A percentile compares a stretch with the other conserved stretches of the same genome.
Conservation (phyloP, 345 rosid species). For the Camelina hispida region DNA sequence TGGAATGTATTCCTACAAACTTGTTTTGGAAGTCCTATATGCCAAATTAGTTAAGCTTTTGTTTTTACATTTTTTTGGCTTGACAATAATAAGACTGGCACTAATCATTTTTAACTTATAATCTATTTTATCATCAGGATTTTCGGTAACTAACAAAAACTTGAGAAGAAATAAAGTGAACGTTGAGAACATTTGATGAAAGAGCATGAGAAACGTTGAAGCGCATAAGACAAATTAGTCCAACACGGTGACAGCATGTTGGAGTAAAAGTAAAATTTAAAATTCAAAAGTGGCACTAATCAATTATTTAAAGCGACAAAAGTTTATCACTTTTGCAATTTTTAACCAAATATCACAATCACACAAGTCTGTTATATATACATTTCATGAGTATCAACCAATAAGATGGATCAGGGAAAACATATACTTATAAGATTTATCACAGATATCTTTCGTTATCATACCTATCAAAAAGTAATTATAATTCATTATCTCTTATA, state of each 20-base stretch:
- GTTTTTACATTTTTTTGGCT: neutral
- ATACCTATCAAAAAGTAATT: neutral
- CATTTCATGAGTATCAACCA: neutral
- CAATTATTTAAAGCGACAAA: neutral
- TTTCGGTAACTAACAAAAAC: neutral
- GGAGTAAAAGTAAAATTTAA: neutral
- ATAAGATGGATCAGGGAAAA: neutral
- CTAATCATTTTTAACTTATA: neutral
- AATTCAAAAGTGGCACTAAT: neutral
- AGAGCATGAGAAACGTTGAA: slow-evolving; percentile 20
- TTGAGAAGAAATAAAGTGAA: neutral
- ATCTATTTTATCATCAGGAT: neutral
- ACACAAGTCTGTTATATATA: neutral
- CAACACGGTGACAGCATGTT: slow-evolving; percentile 10
- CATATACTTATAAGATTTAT: neutral
- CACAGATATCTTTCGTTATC: neutral
- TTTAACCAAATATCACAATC: slow-evolving; percentile 4
- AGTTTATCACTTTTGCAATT: neutral
- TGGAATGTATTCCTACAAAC: neutral
- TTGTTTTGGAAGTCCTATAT: neutral
- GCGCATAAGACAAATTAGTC: neutral
- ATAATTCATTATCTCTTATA: neutral
- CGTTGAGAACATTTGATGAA: slow-evolving; percentile 3
- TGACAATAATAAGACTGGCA: neutral
- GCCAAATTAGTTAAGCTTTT: neutral